Evolutionary conservation across 2,329 filamentous ascomycete species (phyloP), one percentile per base, ranked within the genome.

Genomic region (Fusarium gaditjirri): DNA sequence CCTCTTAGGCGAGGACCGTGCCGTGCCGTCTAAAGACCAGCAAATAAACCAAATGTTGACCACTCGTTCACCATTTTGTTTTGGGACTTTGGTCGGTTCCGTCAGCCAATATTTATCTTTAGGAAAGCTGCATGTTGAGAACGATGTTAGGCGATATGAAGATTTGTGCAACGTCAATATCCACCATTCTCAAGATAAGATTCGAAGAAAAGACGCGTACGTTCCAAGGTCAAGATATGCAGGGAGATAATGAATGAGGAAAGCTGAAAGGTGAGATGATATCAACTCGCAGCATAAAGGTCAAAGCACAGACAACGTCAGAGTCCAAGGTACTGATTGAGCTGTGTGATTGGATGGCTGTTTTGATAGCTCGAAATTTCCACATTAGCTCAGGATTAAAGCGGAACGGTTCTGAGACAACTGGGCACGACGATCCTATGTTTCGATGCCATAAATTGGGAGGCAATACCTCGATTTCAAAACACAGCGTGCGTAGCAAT

Each of bases 321-420:
- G 13, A 21, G 16, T 10, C 10, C 17, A 3, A 39, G 6, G 11
- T 7, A 21, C 38, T 8, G 11, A 11, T 12, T 39, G 9, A 39
- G 33, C 13, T 21, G 4, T 36, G 6, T 6, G 3, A 52, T 36
- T 52, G 23, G 49, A n/a, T 21, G 19, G 8, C 0, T 0, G 13
- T 7, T 50, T 21, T 14, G 8, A 19, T 4, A 6, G 3, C 2
- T 8, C 0, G 27, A 35, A 14, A 31, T 19, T 0, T 14, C 33
- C 35, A n/a, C 33, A 36, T 23, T 29, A 29, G 27, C 27, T 29
- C 8, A 29, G 8, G 27, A 29, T 29, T 29, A 29, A 29, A 29
- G 27, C 27, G 7, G 27, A 7, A 29, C 27, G 27, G 27, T 29
- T 29, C 27, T 29, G 27, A 29, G 6, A 29, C 27, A 29, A 29